phyloP scores from a whole-genome alignment of 148 eudicot species.

The Tetragonia tetragonoides region DNA sequence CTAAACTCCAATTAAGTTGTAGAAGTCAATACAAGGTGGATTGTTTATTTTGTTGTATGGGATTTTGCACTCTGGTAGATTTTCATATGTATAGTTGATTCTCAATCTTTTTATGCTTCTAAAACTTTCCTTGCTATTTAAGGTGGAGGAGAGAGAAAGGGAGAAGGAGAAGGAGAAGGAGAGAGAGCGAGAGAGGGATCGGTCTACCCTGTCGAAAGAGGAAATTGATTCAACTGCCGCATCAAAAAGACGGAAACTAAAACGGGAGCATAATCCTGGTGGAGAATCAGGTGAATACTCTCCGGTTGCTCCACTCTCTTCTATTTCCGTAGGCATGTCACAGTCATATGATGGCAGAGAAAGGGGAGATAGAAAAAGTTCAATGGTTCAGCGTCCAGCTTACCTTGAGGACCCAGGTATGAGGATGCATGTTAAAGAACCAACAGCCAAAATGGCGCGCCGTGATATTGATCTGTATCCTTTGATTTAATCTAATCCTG shows the following conservation, averaged over 20 bases:
- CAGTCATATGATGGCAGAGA: slow-evolving; percentile 83
- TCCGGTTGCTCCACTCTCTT: slow-evolving; percentile 60
- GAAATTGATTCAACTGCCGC: slow-evolving; percentile 70
- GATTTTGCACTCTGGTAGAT: too few relatives aligned
- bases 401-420: slow-evolving; percentile 69
- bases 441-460: slow-evolving; percentile 64
- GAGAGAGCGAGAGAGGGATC: slow-evolving; percentile 59
- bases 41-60: too few relatives aligned
- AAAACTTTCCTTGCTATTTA: slow-evolving; percentile 16
- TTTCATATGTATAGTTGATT: too few relatives aligned
- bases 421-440: slow-evolving; percentile 82
- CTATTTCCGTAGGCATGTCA: slow-evolving; percentile 45
- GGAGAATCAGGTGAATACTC: slow-evolving; percentile 84
- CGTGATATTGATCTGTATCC: slow-evolving; percentile 98
- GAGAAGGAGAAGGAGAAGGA: slow-evolving; percentile 57
- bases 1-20: too few relatives aligned
- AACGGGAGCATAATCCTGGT: slow-evolving; percentile 70
- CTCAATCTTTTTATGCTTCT: neutral
- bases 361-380: slow-evolving; percentile 76
- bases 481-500: slow-evolving; percentile 12
- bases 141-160: slow-evolving; percentile 79
- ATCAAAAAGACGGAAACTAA: slow-evolving; percentile 83
- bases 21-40: too few relatives aligned
- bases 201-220: slow-evolving; percentile 56
- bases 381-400: slow-evolving; percentile 60